Evolutionary conservation across 345 rosid species (phyloP).

Genomic region (Citrus maxima): DNA sequence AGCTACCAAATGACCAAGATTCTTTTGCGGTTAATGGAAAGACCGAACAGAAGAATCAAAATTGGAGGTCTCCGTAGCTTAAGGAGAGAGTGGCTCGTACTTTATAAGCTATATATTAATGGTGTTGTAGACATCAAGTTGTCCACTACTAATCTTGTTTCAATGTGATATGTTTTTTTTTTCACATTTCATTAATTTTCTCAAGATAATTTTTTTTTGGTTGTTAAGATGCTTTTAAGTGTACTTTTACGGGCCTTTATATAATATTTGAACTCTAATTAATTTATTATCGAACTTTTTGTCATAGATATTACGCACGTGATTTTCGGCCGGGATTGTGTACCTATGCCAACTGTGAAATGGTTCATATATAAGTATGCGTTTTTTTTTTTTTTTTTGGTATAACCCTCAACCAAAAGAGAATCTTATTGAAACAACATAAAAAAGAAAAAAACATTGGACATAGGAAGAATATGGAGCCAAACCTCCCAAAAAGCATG

Average conservation of each 20-base stretch:
- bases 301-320: no score
- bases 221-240: constrained; percentile 16
- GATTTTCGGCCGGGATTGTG: no score
- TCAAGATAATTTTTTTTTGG: background rate
- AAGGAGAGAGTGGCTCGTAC: background rate
- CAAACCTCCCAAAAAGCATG: no score
- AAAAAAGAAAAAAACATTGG: no score
- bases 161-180: background rate
- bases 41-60: background rate
- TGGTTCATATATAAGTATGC: no score
- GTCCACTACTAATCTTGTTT: constrained; percentile 9
- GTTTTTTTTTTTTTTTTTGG: no score
- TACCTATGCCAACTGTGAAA: no score
- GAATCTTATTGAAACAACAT: no score
- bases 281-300: no score
- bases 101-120: constrained; percentile 1
- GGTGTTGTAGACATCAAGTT: background rate
- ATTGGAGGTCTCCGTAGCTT: background rate
- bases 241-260: background rate
- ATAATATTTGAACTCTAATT: background rate
- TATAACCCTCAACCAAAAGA: no score
- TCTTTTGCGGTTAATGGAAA: constrained; percentile 17
- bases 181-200: background rate
- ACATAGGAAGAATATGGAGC: no score
- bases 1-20: constrained; percentile 16